These are phyloP conservation scores for Cladosporium sp. DNA, from an alignment of 2,329 filamentous ascomycete genomes.

Conservation along the genomic window DNA sequence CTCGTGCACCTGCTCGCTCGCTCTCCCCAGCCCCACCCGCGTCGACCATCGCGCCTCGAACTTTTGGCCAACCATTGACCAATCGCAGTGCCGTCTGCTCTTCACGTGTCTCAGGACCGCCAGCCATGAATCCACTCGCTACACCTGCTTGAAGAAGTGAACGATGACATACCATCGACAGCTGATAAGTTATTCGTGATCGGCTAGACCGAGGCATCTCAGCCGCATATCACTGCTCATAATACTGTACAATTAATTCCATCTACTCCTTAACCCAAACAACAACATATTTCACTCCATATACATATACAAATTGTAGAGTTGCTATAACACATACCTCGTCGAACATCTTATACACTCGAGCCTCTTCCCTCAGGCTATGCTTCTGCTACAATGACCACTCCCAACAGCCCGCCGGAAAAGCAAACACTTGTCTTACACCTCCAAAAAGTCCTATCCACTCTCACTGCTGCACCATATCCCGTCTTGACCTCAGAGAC, in stretches of 20 bases:
- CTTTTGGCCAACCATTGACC: conserved; percentile 3
- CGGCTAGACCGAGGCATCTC: conserved; percentile 7
- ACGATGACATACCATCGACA: neutral
- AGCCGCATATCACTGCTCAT: neutral
- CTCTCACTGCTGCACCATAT: conserved; percentile 49
- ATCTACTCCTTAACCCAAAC: neutral
- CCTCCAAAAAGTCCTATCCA: conserved; percentile 44
- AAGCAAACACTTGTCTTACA: conserved; percentile 38
- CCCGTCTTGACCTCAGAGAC: conserved; percentile 50
- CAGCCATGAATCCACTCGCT: neutral
- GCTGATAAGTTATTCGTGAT: neutral
- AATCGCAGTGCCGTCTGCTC: neutral
- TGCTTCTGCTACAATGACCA: neutral
- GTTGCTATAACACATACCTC: neutral
- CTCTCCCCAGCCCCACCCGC: conserved; percentile 11
- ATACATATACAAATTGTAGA: neutral
- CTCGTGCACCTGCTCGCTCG: neutral
- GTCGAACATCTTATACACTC: neutral
- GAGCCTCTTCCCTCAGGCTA: neutral
- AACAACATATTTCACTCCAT: neutral
- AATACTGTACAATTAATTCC: neutral
- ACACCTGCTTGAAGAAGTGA: neutral
- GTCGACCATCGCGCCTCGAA: neutral
- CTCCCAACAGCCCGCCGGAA: conserved; percentile 4
- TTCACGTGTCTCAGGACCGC: neutral